Percentiles rank a stretch among this genome's conserved stretches.
phyloP scores from a whole-genome alignment of 2,329 filamentous ascomycete species.

The Onygenales sp. region DNA sequence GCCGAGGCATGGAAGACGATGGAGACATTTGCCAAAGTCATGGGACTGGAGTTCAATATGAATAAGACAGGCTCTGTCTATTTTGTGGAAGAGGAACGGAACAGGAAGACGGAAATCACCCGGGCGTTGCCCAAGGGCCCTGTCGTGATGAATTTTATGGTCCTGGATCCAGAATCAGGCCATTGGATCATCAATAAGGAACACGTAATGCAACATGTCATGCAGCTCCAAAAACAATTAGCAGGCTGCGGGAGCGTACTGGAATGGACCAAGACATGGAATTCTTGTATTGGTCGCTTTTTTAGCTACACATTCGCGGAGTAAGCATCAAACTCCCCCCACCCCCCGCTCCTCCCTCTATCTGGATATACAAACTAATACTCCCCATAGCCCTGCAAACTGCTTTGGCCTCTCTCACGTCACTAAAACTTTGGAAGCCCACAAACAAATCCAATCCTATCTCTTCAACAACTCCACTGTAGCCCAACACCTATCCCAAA shows the following conservation, averaged over 20 bases:
- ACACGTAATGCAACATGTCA: constrained; percentile 30
- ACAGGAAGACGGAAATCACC: constrained; percentile 14
- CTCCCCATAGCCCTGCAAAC: constrained; percentile 27
- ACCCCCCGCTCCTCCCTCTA: neutral
- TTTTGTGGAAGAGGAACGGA: constrained; percentile 22
- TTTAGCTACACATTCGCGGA: constrained; percentile 44
- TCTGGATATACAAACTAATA: neutral
- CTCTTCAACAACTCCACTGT: constrained; percentile 37
- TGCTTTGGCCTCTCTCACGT: constrained; percentile 42
- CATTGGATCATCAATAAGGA: constrained; percentile 30
- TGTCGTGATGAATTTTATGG: constrained; percentile 45
- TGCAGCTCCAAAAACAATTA: constrained; percentile 32
- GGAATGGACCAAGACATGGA: constrained; percentile 47
- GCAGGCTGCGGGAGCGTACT: constrained; percentile 40
- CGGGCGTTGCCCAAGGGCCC: constrained; percentile 38
- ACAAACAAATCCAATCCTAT: constrained; percentile 36
- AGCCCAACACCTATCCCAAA: constrained; percentile 41
- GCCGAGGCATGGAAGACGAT: constrained; percentile 37
- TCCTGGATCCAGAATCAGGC: constrained; percentile 23
- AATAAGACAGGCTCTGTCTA: constrained; percentile 43
- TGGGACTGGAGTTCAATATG: constrained; percentile 35
- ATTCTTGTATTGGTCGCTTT: constrained; percentile 43
- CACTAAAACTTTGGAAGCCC: constrained; percentile 37
- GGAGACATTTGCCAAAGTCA: constrained; percentile 32
- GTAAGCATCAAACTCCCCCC: constrained; percentile 2